A percentile compares a stretch with the other conserved stretches of the same genome.
phyloP scores from a whole-genome alignment of 2,329 filamentous ascomycete genomes.

The Thermochaetoides dissita region DNA sequence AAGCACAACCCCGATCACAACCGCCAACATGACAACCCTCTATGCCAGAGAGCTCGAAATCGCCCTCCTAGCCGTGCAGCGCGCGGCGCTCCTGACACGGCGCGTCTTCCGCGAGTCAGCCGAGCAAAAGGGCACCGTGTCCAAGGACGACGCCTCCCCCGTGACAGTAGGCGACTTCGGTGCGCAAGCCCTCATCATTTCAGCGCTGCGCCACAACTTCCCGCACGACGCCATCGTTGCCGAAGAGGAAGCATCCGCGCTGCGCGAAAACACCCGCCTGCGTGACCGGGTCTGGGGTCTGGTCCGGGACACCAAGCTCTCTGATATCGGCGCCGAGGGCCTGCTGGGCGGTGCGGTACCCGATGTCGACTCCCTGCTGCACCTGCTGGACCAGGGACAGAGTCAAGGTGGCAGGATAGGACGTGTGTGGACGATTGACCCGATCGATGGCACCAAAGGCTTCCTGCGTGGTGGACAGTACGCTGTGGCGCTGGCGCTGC shows the following conservation, averaged over 20 bases:
- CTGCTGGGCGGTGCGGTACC: constrained; percentile 50
- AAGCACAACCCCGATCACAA: not conserved
- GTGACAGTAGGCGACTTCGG: constrained; percentile 48
- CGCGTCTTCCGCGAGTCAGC: constrained; percentile 25
- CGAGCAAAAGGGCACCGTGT: constrained; percentile 9
- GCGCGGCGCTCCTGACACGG: constrained; percentile 40
- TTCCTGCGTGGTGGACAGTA: constrained; percentile 95
- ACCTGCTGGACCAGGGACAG: constrained; percentile 52
- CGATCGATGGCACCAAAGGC: constrained; percentile 95
- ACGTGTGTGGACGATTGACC: constrained; percentile 90
- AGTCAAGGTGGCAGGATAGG: constrained; percentile 59
- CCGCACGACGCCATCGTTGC: constrained; percentile 40
- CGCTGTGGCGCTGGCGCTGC: constrained; percentile 80
- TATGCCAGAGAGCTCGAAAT: constrained; percentile 66
- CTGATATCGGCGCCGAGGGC: constrained; percentile 49
- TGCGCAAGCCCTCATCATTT: constrained; percentile 41
- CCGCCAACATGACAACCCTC: constrained; percentile 1
- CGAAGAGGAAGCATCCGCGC: constrained; percentile 37
- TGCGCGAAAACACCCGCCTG: constrained; percentile 30
- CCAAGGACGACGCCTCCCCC: constrained; percentile 22
- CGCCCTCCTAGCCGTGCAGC: constrained; percentile 72
- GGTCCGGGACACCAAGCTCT: constrained; percentile 42
- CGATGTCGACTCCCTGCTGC: constrained; percentile 50
- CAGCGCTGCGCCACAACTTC: constrained; percentile 36
- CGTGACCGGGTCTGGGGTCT: constrained; percentile 36